These are phyloP conservation scores for Trapa bicornis DNA, from an alignment of 345 rosid species.

Conservation along the genomic window DNA sequence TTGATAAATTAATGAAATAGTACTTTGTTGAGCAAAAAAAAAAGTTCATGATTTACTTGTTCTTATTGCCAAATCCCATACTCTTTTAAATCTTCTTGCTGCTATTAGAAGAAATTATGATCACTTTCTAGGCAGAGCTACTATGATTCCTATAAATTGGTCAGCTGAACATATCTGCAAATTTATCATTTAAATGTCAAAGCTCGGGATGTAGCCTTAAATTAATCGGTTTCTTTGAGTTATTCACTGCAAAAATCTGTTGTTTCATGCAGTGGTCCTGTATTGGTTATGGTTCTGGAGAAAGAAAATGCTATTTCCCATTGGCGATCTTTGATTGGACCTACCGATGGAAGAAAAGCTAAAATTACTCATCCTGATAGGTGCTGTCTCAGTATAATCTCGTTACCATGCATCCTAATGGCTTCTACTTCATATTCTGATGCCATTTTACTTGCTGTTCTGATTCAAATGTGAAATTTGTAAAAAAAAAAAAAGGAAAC, in stretches of 20 bases:
- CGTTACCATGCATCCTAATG: neutral
- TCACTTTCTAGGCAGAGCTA: neutral
- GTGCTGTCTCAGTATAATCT: constrained; percentile 14
- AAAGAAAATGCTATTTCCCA: constrained; percentile 62
- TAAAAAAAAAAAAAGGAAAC: too few species aligned
- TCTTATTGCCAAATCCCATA: neutral
- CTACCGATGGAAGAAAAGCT: constrained; percentile 65
- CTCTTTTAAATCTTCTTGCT: neutral
- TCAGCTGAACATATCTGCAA: neutral
- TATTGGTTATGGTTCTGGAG: constrained; percentile 64
- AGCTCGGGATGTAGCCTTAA: neutral
- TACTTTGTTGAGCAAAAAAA: neutral
- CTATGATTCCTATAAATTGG: neutral
- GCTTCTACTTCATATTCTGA: neutral
- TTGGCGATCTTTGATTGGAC: constrained; percentile 79
- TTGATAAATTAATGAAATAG: too few species aligned
- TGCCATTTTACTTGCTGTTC: neutral
- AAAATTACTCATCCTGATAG: constrained; percentile 65
- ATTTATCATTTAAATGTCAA: neutral
- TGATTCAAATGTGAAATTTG: neutral
- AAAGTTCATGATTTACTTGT: neutral
- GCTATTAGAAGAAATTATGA: neutral
- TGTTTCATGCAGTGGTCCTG: constrained; percentile 46
- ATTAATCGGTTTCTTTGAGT: neutral
- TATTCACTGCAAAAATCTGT: neutral